Evolutionary conservation across 805 yeast species (phyloP).

Genomic region (Wickerhamiella australiensis): DNA sequence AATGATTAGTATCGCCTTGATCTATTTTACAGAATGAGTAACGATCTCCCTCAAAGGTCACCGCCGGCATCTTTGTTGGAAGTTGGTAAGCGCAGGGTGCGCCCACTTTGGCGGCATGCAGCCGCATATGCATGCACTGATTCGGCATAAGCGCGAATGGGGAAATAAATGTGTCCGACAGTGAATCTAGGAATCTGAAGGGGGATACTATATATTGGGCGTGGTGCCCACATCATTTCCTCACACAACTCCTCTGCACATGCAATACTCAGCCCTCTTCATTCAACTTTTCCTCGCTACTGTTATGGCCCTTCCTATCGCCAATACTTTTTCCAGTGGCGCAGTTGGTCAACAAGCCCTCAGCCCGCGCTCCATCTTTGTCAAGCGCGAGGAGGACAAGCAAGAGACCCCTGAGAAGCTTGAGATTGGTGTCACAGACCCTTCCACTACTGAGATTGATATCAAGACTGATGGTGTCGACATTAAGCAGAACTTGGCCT

Average conservation of each 20-base stretch:
- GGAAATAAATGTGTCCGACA: not conserved
- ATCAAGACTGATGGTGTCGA: not conserved
- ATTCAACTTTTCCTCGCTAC: constrained; percentile 10
- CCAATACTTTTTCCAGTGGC: constrained; percentile 1
- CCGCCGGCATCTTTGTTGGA: not conserved
- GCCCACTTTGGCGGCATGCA: not conserved
- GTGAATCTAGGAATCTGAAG: not conserved
- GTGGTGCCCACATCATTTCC: too few species aligned
- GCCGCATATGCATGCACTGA: not conserved
- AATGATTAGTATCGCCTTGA: not conserved
- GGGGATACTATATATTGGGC: not conserved
- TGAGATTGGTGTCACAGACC: not conserved
- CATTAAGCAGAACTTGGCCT: constrained; percentile 3
- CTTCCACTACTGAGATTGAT: not conserved
- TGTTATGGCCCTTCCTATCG: constrained; percentile 12
- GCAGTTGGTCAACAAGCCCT: not conserved
- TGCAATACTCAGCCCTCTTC: constrained; percentile 5
- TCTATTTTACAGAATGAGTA: not conserved
- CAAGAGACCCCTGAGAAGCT: not conserved
- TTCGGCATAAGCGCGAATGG: not conserved
- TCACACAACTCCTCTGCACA: not conserved
- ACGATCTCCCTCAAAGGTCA: not conserved
- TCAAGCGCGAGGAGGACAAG: constrained; percentile 1
- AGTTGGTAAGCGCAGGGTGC: constrained; percentile 2
- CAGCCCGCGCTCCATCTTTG: constrained; percentile 4